Base-by-base conservation (phyloP, 306 rosid species). In the Calophaca sinica region DNA sequence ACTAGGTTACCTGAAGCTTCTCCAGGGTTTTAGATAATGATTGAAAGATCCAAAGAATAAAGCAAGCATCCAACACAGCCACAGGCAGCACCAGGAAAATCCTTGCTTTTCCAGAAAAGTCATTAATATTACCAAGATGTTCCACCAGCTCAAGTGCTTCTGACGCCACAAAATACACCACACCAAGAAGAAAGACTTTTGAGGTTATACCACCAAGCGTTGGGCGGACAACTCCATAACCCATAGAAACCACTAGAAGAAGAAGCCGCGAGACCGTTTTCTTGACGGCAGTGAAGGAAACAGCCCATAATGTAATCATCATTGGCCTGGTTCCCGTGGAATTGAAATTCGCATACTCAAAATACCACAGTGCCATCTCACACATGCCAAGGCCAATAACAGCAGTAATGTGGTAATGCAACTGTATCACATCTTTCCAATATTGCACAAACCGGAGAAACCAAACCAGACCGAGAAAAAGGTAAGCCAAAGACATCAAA, bases 291-390 rank as follows among this genome's bases (percentile, higher is more conserved):
- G 86, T 79, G 79, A 87, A 84, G 73, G 84, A 77, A 41, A 89
- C 92, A 10, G 90, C 92, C 92, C 96, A 89, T 51, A 86, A 15
- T 29, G 92, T 89, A 54, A 89, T 89, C 59, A 79, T 88, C 90
- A 89, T 82, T 5, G 96, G 96, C 68, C 92, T 84, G 84, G 83
- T 82, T 79, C 96, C 92, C 3, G 90, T 87, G 36, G 89, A 75
- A 82, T 87, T 87, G 84, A 89, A 87, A 81, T 89, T 89, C 41
- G 88, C 85, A 73, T 87, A 89, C 74, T 87, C 92, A 64, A 87
- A 87, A 75, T 89, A 87, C 96, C 91, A 89, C n/a, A 87, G 77
- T 50, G 92, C 90, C 96, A 89, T 89, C 78, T 89, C 96, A 82
- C 90, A 87, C 96, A 87, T 87, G 49, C 96, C 96, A 13, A 89